Evolutionary conservation across 371 early-diverging fungal genomes (phyloP).

Genomic region (Mortierella sp.): DNA sequence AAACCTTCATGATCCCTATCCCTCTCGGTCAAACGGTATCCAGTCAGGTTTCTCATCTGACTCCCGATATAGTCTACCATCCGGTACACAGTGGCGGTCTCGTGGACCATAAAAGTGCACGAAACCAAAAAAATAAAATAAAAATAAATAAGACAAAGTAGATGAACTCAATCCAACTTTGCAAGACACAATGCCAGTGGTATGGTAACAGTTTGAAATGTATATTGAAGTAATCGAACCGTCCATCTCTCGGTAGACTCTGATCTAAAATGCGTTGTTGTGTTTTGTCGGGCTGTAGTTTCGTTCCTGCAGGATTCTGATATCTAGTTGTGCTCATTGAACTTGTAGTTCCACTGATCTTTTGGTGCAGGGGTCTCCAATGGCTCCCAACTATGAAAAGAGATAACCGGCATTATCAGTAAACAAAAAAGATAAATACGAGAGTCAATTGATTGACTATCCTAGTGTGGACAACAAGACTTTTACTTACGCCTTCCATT

Average conservation of each 20-base stretch:
- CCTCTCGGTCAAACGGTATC: slow-evolving; percentile 1
- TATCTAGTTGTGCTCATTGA: slow-evolving; percentile 47
- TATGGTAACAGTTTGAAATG: slow-evolving; percentile 4
- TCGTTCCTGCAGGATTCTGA: neutral
- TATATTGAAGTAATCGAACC: slow-evolving; percentile 13
- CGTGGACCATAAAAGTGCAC: slow-evolving; percentile 20
- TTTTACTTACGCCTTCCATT: slow-evolving; percentile 90
- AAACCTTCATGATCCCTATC: slow-evolving; percentile 5
- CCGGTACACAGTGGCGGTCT: slow-evolving; percentile 44
- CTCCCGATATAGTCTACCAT: slow-evolving; percentile 19
- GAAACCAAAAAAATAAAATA: slow-evolving; percentile 1
- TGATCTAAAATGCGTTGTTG: slow-evolving; percentile 14
- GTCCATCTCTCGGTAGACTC: slow-evolving; percentile 2
- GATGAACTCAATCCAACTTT: neutral
- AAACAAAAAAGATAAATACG: neutral
- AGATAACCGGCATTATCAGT: neutral
- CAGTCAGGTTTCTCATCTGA: slow-evolving; percentile 21
- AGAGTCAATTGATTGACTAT: neutral
- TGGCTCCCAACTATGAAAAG: slow-evolving; percentile 72
- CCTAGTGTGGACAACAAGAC: neutral
- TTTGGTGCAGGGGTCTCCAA: slow-evolving; percentile 82
- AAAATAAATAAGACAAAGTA: neutral
- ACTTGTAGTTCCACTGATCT: slow-evolving; percentile 87
- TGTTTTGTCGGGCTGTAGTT: neutral
- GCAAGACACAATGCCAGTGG: neutral